Conservation (phyloP, 106 monocot species). For the Dioscorea alata region DNA sequence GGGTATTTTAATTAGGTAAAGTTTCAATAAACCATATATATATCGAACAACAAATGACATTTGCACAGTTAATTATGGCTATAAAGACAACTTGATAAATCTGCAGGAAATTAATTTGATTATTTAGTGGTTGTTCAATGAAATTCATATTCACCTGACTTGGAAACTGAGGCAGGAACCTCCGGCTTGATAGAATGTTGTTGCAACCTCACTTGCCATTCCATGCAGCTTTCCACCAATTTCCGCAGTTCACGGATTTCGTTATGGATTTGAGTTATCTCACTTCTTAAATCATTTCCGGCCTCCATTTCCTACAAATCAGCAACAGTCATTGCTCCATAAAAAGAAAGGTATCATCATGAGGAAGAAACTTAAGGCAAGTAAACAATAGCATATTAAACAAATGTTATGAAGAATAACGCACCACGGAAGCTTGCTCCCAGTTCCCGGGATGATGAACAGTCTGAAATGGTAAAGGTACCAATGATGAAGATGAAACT, state of each 20-base stretch:
- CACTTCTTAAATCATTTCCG: conserved; percentile 35
- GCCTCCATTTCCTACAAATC: conserved; percentile 38
- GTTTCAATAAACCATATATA: too few relatives aligned
- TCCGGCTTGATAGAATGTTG: conserved; percentile 49
- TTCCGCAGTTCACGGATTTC: conserved; percentile 52
- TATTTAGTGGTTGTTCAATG: not conserved
- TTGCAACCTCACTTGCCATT: conserved; percentile 50
- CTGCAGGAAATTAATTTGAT: not conserved
- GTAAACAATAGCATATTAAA: not conserved
- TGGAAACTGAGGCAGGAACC: conserved; percentile 29
- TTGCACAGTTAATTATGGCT: too few relatives aligned
- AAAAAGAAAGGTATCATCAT: too few relatives aligned
- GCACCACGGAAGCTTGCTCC: conserved; percentile 24
- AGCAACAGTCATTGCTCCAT: not conserved
- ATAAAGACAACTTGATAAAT: too few relatives aligned
- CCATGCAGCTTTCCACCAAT: conserved; percentile 57
- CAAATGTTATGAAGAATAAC: conserved; percentile 19
- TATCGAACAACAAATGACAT: too few relatives aligned
- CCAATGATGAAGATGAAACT: conserved; percentile 27
- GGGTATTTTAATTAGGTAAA: too few relatives aligned
- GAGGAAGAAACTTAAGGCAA: too few relatives aligned
- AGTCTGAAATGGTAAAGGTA: conserved; percentile 24
- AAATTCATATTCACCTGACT: conserved; percentile 30
- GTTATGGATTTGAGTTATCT: conserved; percentile 42
- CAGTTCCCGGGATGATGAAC: conserved; percentile 15